Conservation (phyloP, 495 filamentous ascomycete genomes). For the Aspergillus sparsus region DNA sequence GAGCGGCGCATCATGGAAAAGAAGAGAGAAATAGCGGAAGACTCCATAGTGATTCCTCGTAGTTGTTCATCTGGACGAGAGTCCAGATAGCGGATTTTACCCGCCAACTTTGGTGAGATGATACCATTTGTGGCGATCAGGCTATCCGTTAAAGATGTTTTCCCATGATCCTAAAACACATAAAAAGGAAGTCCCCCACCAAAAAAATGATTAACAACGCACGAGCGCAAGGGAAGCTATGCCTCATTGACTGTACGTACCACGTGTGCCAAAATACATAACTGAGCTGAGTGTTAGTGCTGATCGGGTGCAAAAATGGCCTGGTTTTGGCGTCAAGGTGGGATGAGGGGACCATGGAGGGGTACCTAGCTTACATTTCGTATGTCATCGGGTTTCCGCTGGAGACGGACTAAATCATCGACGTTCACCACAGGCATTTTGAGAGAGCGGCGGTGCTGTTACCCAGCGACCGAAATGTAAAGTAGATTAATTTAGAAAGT, state of each 20-base stretch:
- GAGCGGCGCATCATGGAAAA: conserved; percentile 83
- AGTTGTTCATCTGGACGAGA: conserved; percentile 96
- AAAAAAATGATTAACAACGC: conserved; percentile 11
- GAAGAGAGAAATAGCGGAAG: conserved; percentile 94
- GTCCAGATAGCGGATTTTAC: conserved; percentile 97
- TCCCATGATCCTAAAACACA: conserved; percentile 76
- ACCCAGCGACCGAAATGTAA: conserved; percentile 20
- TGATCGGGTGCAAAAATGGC: conserved; percentile 11
- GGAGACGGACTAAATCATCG: conserved; percentile 82
- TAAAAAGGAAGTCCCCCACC: conserved; percentile 1
- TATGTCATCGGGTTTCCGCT: conserved; percentile 80
- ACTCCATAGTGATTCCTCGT: conserved; percentile 99
- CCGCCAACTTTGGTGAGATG: conserved; percentile 94
- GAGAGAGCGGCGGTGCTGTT: conserved; percentile 23
- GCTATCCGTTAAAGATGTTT: conserved; percentile 95
- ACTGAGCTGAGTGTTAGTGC: conserved; percentile 57
- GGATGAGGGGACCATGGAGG: conserved; percentile 34
- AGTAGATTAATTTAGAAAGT: conserved; percentile 10
- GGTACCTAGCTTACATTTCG: conserved; percentile 68
- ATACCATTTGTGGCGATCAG: conserved; percentile 99
- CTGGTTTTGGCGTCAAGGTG: conserved; percentile 31
- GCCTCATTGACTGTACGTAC: conserved; percentile 51
- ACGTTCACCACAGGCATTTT: conserved; percentile 87
- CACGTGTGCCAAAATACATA: conserved; percentile 96
- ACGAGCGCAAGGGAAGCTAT: not conserved